A percentile compares a stretch with the other conserved stretches of the same genome.
Evolutionary conservation across 108 stramenopile species (phyloP).

Genomic region (Hondaea fermentalgiana): DNA sequence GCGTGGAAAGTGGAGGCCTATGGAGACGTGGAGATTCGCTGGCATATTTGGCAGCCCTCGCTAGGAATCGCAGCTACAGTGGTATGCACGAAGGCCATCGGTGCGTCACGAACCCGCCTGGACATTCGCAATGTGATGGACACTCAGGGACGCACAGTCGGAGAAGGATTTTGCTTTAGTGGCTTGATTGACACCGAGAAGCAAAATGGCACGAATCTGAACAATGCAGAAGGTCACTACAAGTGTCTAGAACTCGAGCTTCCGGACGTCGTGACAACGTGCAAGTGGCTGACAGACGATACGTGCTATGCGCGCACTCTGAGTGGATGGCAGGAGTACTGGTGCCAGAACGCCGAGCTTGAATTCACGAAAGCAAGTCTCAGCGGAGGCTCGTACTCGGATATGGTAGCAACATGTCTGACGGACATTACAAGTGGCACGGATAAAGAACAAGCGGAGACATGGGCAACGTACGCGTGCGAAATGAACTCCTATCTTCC

Average conservation of each 20-base stretch:
- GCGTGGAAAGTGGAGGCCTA: not conserved
- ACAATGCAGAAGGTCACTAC: not conserved
- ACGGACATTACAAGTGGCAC: not conserved
- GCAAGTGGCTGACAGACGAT: not conserved
- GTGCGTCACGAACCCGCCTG: not conserved
- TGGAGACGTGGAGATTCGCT: not conserved
- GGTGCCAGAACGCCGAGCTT: not conserved
- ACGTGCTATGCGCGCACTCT: not conserved
- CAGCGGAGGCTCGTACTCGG: not conserved
- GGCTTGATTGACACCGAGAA: not conserved
- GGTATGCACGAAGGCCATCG: not conserved
- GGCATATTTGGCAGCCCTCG: not conserved
- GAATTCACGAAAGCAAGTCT: not conserved
- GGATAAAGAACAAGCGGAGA: not conserved
- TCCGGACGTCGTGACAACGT: not conserved
- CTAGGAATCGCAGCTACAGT: not conserved
- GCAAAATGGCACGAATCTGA: not conserved
- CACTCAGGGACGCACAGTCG: not conserved
- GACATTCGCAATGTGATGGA: not conserved
- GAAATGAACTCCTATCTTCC: not conserved
- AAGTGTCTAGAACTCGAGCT: not conserved
- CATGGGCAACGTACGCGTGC: slow-evolving; percentile 3
- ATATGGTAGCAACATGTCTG: not conserved
- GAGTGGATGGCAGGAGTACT: not conserved
- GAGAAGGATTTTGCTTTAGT: not conserved